Conservation (phyloP, 768 basidiomycete genomes). For the Brasilioporus rufonigricans region DNA sequence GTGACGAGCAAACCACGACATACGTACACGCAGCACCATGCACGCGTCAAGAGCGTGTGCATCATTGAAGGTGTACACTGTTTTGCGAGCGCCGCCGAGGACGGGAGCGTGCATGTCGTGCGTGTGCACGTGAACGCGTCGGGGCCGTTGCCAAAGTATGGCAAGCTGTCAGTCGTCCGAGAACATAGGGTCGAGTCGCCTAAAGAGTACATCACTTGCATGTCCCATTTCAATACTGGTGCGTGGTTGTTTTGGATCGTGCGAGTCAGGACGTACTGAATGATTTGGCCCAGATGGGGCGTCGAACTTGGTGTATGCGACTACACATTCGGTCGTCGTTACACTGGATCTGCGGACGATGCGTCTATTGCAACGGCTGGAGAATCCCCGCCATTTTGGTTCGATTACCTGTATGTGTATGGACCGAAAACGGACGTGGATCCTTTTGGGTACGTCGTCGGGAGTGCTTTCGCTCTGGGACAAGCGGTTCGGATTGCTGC, state of each 20-base stretch:
- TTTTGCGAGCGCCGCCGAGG: conserved; percentile 83
- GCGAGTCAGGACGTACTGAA: neutral
- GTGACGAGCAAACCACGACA: conserved; percentile 82
- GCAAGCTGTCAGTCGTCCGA: conserved; percentile 73
- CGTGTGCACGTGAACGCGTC: conserved; percentile 72
- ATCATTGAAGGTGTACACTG: conserved; percentile 86
- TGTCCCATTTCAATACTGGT: conserved; percentile 82
- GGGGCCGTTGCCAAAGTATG: conserved; percentile 78
- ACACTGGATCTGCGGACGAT: conserved; percentile 85
- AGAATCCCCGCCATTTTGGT: conserved; percentile 83
- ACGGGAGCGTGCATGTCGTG: conserved; percentile 81
- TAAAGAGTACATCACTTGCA: conserved; percentile 81
- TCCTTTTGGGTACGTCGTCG: conserved; percentile 81
- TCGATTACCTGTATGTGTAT: conserved; percentile 83
- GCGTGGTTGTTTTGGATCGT: conserved; percentile 9
- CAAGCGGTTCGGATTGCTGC: conserved; percentile 83
- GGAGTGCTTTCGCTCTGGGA: conserved; percentile 93
- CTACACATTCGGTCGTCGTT: conserved; percentile 72
- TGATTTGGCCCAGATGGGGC: conserved; percentile 50
- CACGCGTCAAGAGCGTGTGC: conserved; percentile 66
- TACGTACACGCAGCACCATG: conserved; percentile 71
- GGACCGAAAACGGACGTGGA: conserved; percentile 84
- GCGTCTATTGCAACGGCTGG: conserved; percentile 70
- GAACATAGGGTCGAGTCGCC: conserved; percentile 71
- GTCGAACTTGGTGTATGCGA: conserved; percentile 84